These are phyloP conservation scores for Cenococcum geophilum DNA, from an alignment of 495 filamentous ascomycete species.

Conservation along the genomic window DNA sequence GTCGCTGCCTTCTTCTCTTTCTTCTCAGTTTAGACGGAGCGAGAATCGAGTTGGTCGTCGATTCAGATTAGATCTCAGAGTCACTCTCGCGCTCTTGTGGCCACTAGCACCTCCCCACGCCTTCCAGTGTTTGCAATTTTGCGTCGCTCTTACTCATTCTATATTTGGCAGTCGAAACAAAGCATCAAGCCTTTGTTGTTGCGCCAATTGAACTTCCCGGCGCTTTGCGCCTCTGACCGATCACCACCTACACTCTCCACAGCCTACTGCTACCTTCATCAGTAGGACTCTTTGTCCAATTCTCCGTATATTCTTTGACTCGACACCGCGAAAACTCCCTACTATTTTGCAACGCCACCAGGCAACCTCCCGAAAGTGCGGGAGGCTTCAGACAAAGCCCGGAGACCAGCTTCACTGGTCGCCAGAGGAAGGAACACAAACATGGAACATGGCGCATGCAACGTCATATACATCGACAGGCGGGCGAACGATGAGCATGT, in stretches of 20 bases:
- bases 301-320: background rate
- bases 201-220: background rate
- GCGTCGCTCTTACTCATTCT: background rate
- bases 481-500: slow-evolving; percentile 33
- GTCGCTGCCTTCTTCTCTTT: background rate
- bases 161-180: background rate
- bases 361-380: slow-evolving; percentile 25
- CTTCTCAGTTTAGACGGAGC: background rate
- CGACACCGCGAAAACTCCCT: background rate
- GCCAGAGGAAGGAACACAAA: slow-evolving; percentile 20
- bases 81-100: slow-evolving; percentile 15
- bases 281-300: background rate
- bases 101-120: slow-evolving; percentile 13
- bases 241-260: background rate
- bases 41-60: slow-evolving; percentile 4
- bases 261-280: slow-evolving; percentile 1
- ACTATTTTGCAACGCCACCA: slow-evolving; percentile 18
- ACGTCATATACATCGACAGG: slow-evolving; percentile 37
- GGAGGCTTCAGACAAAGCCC: slow-evolving; percentile 25
- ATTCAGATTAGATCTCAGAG: slow-evolving; percentile 27
- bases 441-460: slow-evolving; percentile 39
- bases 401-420: slow-evolving; percentile 23
- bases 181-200: background rate
- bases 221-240: background rate
- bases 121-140: background rate